Percentiles rank a stretch among this genome's conserved stretches.
Conservation (phyloP, 495 filamentous ascomycete species). For the Pseudevernia furfuracea region DNA sequence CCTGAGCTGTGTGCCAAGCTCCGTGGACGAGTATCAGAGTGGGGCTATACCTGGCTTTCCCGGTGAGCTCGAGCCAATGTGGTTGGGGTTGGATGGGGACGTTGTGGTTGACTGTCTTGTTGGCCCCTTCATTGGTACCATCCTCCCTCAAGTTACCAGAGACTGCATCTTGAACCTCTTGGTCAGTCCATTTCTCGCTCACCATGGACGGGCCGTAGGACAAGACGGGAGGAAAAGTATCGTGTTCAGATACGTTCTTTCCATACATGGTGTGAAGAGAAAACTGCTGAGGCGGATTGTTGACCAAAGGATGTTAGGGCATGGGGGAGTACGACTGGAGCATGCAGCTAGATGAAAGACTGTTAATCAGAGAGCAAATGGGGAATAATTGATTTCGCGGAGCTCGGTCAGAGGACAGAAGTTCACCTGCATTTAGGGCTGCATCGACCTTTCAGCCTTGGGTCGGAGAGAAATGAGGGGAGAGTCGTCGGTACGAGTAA, state of each 20-base stretch:
- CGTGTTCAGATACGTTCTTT: neutral
- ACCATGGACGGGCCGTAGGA: neutral
- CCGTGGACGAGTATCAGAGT: slow-evolving; percentile 9
- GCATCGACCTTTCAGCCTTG: neutral
- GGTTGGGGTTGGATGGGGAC: neutral
- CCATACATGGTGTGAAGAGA: neutral
- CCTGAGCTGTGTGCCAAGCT: slow-evolving; percentile 2
- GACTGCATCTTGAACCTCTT: neutral
- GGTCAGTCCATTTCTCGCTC: neutral
- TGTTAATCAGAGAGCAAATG: neutral
- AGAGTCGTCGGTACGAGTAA: neutral
- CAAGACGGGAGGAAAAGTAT: neutral
- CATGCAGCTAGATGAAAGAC: neutral
- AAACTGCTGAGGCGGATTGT: neutral
- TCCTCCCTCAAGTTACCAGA: neutral
- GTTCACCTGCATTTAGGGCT: neutral
- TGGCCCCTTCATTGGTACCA: neutral
- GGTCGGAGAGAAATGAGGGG: neutral
- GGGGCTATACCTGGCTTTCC: neutral
- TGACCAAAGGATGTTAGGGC: neutral
- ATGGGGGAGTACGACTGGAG: neutral
- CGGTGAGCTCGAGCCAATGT: neutral
- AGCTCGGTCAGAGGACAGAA: neutral
- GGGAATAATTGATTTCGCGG: no score
- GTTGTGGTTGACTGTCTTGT: neutral